Conservation (phyloP, 768 basidiomycete genomes). For the Trametes villosa region DNA sequence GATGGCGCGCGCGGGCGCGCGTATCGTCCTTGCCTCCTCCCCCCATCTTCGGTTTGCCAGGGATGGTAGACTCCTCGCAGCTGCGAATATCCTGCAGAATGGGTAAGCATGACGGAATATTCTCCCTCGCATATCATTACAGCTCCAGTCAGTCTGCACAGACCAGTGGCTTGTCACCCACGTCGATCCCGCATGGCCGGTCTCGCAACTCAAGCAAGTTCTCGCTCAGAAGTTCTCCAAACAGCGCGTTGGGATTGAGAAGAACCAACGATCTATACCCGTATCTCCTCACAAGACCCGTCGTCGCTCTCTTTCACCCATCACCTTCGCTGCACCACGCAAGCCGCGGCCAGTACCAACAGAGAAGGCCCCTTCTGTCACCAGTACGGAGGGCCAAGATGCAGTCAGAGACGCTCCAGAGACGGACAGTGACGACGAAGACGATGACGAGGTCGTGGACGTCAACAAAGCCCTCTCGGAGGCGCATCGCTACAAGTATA, state of each 20-base stretch:
- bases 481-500: conserved; percentile 28
- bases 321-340: conserved; percentile 59
- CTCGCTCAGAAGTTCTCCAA: conserved; percentile 59
- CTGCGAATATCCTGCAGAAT: conserved; percentile 60
- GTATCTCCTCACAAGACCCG: conserved; percentile 31
- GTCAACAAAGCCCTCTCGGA: conserved; percentile 30
- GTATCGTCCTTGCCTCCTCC: neutral
- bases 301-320: conserved; percentile 61
- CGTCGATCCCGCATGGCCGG: conserved; percentile 60
- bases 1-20: neutral
- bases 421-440: conserved; percentile 35
- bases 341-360: conserved; percentile 7
- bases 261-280: conserved; percentile 17
- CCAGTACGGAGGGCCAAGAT: conserved; percentile 1
- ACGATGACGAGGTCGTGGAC: conserved; percentile 39
- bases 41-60: neutral
- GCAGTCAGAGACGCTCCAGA: conserved; percentile 19
- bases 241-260: conserved; percentile 30
- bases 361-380: conserved; percentile 1
- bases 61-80: neutral
- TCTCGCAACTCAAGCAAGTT: conserved; percentile 65
- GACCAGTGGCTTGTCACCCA: conserved; percentile 84
- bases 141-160: conserved; percentile 51
- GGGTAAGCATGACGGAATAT: conserved; percentile 44
- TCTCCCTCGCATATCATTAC: neutral